Conservation (phyloP, 2,329 filamentous ascomycete genomes). For the Phoma herbarum region DNA sequence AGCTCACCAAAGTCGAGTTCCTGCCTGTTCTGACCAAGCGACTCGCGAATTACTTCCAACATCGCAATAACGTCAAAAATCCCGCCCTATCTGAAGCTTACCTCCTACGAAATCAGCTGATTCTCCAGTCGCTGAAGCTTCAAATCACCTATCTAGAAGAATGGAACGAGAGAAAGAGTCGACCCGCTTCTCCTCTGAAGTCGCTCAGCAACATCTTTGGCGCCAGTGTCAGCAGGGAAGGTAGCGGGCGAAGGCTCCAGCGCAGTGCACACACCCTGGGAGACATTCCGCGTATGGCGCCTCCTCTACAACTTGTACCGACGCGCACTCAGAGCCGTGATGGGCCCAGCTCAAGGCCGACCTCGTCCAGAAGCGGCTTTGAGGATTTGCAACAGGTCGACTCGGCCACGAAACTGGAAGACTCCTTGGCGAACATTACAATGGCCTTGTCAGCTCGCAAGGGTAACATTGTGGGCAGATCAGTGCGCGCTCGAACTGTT, state of each 20-base stretch:
- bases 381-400: constrained; percentile 39
- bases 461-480: constrained; percentile 83
- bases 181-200: constrained; percentile 88
- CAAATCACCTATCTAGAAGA: constrained; percentile 68
- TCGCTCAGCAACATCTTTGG: constrained; percentile 84
- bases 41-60: constrained; percentile 75
- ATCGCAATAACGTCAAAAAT: constrained; percentile 74
- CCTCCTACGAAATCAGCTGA: constrained; percentile 79
- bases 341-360: constrained; percentile 45
- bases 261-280: constrained; percentile 45
- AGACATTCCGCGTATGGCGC: constrained; percentile 48
- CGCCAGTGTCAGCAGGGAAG: constrained; percentile 61
- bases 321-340: constrained; percentile 50
- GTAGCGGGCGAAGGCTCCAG: constrained; percentile 46
- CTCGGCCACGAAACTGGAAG: constrained; percentile 74
- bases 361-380: constrained; percentile 47
- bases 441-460: constrained; percentile 84
- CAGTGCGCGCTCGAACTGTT: constrained; percentile 72
- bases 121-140: constrained; percentile 74
- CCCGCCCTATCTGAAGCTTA: constrained; percentile 70
- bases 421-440: constrained; percentile 84
- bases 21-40: constrained; percentile 77
- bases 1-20: constrained; percentile 76
- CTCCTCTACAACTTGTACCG: constrained; percentile 46
- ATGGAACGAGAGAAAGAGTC: constrained; percentile 63